A percentile compares a stretch with the other conserved stretches of the same genome.
These are phyloP conservation scores for Saprolegnia parasitica DNA, from an alignment of 352 stramenopile genomes.

Conservation along the genomic window DNA sequence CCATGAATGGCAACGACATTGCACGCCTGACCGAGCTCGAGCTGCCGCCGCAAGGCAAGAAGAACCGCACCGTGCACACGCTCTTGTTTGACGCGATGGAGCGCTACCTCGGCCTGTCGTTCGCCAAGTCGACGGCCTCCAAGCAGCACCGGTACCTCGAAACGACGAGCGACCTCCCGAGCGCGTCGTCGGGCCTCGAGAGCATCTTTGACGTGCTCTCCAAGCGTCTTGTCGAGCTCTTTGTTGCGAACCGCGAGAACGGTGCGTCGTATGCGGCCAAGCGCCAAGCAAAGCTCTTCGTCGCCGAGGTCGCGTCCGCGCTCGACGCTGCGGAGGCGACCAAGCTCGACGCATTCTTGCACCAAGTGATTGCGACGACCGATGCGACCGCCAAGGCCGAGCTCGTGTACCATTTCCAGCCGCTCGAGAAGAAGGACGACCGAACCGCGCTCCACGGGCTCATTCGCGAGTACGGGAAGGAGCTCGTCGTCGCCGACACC, in stretches of 20 bases:
- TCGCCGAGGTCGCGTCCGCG: constrained; percentile 17
- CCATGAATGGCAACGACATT: constrained; percentile 41
- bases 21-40: constrained; percentile 62
- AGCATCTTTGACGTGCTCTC: constrained; percentile 10
- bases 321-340: constrained; percentile 7
- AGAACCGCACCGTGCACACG: constrained; percentile 27
- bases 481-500: constrained; percentile 79
- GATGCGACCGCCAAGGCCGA: not conserved
- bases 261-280: constrained; percentile 1
- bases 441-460: constrained; percentile 82
- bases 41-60: constrained; percentile 38
- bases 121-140: constrained; percentile 8
- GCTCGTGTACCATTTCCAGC: constrained; percentile 35
- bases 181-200: constrained; percentile 5
- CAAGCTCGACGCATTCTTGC: constrained; percentile 11
- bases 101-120: constrained; percentile 20
- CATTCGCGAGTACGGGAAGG: constrained; percentile 63
- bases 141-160: not conserved
- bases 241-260: constrained; percentile 5
- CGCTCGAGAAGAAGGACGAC: constrained; percentile 73
- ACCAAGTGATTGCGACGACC: constrained; percentile 7
- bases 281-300: constrained; percentile 5
- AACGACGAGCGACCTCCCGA: not conserved
- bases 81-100: constrained; percentile 20
- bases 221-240: constrained; percentile 24